Conservation (phyloP, 2,329 filamentous ascomycete species). For the Trichoderma endophyticum region DNA sequence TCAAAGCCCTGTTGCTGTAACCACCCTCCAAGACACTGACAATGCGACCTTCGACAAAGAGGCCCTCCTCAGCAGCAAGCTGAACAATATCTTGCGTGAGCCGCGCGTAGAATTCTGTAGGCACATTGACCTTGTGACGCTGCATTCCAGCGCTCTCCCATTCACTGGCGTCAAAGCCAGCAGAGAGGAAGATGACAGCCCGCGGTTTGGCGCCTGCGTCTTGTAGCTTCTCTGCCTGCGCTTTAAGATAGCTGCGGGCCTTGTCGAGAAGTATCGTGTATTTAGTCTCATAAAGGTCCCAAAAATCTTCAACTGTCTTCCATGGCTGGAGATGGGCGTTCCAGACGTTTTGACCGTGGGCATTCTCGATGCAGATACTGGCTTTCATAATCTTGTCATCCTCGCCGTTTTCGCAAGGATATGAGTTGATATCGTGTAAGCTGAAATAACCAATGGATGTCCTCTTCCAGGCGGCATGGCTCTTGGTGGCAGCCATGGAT, state of each 20-base stretch:
- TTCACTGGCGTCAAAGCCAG: conserved; percentile 95
- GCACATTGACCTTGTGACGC: conserved; percentile 90
- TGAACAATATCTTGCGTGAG: conserved; percentile 82
- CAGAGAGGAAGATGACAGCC: conserved; percentile 89
- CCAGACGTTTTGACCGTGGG: conserved; percentile 92
- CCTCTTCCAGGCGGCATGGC: conserved; percentile 73
- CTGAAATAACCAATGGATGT: conserved; percentile 93
- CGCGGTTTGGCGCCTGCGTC: conserved; percentile 62
- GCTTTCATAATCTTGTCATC: conserved; percentile 90
- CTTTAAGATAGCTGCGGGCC: conserved; percentile 70
- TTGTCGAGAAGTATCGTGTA: conserved; percentile 79
- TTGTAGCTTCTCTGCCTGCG: conserved; percentile 65
- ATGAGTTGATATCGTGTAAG: conserved; percentile 97
- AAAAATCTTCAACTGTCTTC: conserved; percentile 81
- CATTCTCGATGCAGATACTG: conserved; percentile 89
- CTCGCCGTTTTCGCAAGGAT: conserved; percentile 92
- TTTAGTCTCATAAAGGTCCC: conserved; percentile 76
- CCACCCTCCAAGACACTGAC: conserved; percentile 95
- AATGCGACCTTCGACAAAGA: conserved; percentile 75
- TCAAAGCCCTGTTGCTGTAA: conserved; percentile 88
- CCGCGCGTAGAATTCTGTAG: conserved; percentile 91
- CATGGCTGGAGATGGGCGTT: conserved; percentile 91
- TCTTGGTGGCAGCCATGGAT: conserved; percentile 60
- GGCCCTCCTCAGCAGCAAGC: conserved; percentile 74
- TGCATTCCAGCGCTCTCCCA: conserved; percentile 94